phyloP scores from a whole-genome alignment of 208 protist species.

The Endotrypanum monterogeii region DNA sequence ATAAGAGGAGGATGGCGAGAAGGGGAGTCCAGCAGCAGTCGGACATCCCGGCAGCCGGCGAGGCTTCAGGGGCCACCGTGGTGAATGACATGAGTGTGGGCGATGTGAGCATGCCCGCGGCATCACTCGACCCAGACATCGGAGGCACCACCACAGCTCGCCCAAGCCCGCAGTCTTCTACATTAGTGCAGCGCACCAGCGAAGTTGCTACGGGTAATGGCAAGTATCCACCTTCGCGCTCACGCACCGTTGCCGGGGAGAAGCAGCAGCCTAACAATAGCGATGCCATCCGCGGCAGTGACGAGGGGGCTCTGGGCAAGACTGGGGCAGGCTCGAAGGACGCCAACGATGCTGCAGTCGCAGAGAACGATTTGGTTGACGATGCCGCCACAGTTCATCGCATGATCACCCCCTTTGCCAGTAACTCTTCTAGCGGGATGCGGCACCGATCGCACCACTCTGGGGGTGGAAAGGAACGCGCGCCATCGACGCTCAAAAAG shows the following conservation, averaged over 20 bases:
- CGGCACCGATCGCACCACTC: not conserved
- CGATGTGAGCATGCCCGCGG: not conserved
- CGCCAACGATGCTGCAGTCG: not conserved
- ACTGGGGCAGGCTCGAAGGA: not conserved
- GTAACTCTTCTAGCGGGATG: not conserved
- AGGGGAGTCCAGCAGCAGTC: not conserved
- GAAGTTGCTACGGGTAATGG: slow-evolving; percentile 10
- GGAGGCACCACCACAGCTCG: not conserved
- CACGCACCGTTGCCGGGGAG: slow-evolving; percentile 4
- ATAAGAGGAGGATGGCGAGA: not conserved
- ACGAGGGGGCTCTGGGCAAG: not conserved
- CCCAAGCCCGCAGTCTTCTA: not conserved
- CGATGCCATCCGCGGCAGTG: slow-evolving; percentile 8
- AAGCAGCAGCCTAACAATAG: slow-evolving; percentile 3
- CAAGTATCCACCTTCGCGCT: not conserved
- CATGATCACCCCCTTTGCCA: not conserved
- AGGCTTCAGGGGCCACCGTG: not conserved
- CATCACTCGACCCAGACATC: not conserved
- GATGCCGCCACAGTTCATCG: not conserved
- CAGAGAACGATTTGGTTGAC: too few relatives aligned
- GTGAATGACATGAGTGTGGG: not conserved
- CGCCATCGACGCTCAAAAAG: slow-evolving; percentile 16
- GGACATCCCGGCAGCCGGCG: not conserved
- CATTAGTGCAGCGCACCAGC: not conserved
- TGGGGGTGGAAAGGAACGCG: not conserved